Conservation (phyloP, 495 filamentous ascomycete genomes). For the Aspergillus affinis region DNA sequence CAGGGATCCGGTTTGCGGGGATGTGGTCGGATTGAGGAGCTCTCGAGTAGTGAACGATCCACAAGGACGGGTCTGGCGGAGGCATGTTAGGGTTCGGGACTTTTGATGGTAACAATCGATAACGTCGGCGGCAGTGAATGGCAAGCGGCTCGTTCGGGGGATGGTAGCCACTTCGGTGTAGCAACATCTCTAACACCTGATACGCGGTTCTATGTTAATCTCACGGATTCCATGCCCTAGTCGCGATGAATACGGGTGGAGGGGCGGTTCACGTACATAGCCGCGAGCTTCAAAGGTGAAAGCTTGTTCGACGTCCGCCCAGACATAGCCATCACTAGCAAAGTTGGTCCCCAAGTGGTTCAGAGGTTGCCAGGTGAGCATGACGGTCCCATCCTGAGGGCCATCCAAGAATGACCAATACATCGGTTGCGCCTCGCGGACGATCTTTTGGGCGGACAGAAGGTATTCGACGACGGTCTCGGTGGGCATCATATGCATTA, state of each 20-base stretch:
- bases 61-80: constrained; percentile 74
- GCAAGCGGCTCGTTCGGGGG: constrained; percentile 65
- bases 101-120: constrained; percentile 70
- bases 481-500: constrained; percentile 62
- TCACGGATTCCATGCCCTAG: not conserved
- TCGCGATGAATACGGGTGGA: not conserved
- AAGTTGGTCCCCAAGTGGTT: constrained; percentile 64
- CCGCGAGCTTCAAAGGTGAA: constrained; percentile 71
- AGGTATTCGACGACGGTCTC: constrained; percentile 75
- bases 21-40: constrained; percentile 70
- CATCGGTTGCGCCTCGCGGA: constrained; percentile 73
- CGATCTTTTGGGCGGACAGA: constrained; percentile 73
- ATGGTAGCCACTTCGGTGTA: constrained; percentile 75
- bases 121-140: constrained; percentile 74
- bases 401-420: constrained; percentile 88
- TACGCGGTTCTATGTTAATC: constrained; percentile 9
- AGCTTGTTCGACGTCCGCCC: constrained; percentile 74
- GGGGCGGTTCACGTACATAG: constrained; percentile 56
- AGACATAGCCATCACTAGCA: constrained; percentile 89
- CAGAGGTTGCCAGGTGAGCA: constrained; percentile 84
- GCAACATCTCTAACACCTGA: constrained; percentile 79
- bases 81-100: constrained; percentile 58
- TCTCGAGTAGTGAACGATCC: constrained; percentile 90
- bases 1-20: constrained; percentile 60
- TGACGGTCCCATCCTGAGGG: constrained; percentile 74